These are phyloP conservation scores for Discostella stelligeroides DNA, from an alignment of 108 stramenopile genomes.

Conservation along the genomic window DNA sequence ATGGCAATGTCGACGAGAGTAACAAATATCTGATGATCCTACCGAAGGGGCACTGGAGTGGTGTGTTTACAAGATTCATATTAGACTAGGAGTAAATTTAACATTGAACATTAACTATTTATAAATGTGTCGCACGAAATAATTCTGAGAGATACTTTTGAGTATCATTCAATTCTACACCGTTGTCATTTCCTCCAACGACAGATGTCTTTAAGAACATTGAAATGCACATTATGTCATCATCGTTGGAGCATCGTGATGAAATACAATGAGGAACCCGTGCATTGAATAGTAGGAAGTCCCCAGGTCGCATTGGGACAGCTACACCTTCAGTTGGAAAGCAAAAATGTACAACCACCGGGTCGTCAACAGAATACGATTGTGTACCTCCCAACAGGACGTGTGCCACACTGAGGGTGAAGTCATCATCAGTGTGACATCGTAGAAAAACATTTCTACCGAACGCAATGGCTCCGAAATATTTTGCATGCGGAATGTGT, in stretches of 20 bases:
- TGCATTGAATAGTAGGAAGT: constrained; percentile 9
- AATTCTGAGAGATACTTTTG: not conserved
- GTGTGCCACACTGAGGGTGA: not conserved
- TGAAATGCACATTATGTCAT: not conserved
- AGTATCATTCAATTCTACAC: not conserved
- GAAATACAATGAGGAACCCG: constrained; percentile 5
- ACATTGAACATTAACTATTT: no score
- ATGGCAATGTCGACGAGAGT: no score
- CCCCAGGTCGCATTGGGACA: constrained; percentile 2
- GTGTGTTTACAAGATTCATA: no score
- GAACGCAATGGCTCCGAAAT: constrained; percentile 1
- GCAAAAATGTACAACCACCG: constrained; percentile 7
- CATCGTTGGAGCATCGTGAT: not conserved
- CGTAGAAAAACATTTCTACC: constrained; percentile 3
- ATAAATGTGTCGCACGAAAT: not conserved
- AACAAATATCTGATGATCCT: no score
- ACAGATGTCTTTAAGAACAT: constrained; percentile 4
- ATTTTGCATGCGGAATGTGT: not conserved
- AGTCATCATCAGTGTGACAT: constrained; percentile 2
- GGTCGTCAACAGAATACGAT: not conserved
- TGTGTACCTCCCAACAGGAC: not conserved
- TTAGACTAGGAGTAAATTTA: no score
- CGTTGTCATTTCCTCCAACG: constrained; percentile 7
- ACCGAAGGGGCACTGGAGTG: no score
- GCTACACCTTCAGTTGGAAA: constrained; percentile 1